These are phyloP conservation scores for Ulota crispa DNA, from an alignment of 225 moss, liverwort and hornwort species.

Conservation along the genomic window DNA sequence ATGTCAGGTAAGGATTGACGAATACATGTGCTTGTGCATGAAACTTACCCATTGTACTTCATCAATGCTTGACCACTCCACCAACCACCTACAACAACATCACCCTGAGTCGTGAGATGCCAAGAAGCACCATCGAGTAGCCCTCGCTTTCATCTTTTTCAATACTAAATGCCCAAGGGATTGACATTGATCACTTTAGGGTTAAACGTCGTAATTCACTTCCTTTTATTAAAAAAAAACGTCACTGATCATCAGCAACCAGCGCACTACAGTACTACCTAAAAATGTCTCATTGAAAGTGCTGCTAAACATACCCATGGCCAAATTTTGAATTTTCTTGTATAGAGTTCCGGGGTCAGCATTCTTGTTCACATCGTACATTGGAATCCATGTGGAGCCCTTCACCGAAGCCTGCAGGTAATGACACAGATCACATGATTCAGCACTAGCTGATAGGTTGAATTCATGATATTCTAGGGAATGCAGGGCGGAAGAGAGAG, in stretches of 20 bases:
- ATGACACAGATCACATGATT: not conserved
- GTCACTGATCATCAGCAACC: not conserved
- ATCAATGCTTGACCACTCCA: slow-evolving; percentile 78
- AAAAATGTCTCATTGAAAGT: not conserved
- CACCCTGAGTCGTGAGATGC: not conserved
- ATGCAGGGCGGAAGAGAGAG: not conserved
- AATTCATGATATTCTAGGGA: not conserved
- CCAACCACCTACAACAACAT: slow-evolving; percentile 68
- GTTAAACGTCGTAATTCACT: not conserved
- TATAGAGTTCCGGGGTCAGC: slow-evolving; percentile 66
- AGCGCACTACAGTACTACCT: not conserved
- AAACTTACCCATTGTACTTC: slow-evolving; percentile 83
- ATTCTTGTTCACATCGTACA: slow-evolving; percentile 64
- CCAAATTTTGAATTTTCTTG: slow-evolving; percentile 64
- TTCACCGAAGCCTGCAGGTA: slow-evolving; percentile 64
- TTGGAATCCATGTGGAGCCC: slow-evolving; percentile 79
- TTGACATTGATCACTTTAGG: not conserved
- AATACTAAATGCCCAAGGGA: not conserved
- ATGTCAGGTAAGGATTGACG: not conserved
- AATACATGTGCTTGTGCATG: not conserved
- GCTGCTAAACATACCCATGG: slow-evolving; percentile 58
- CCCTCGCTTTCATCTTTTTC: not conserved
- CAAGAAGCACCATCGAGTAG: not conserved
- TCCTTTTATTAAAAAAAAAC: not conserved
- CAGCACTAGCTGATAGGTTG: not conserved